Base-by-base conservation (phyloP, 2,329 filamentous ascomycete genomes). In the Cadophora malorum region DNA sequence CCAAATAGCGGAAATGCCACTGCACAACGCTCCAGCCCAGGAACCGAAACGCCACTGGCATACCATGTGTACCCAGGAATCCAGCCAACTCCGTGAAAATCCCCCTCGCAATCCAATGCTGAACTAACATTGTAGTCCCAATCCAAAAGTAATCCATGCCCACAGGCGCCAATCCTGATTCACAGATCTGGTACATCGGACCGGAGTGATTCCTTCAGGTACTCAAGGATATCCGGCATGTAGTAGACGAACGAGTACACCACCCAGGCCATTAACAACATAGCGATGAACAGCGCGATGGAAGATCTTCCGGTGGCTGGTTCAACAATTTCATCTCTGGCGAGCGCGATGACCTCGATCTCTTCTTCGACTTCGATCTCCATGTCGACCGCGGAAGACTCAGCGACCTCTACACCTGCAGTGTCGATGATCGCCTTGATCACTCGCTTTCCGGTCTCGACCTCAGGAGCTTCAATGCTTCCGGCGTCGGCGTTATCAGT, bases 171-270 rank as follows among this genome's bases (percentile, higher is more conserved):
- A 19, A 38, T 7, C 12, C 6, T 23, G 16, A 56, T n/a, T 19
- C 21, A 35, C 33, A 58, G 16, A 10, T 58, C 55, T 21, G 33
- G 19, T 16, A 41, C 33, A 12, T 58, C 55, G 9, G 55, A 58
- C 6, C 16, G 5, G 8, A 58, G 10, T 14, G 7, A 21, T 14
- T 58, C 31, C 33, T 58, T 58, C 14, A 58, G 7, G 16, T n/a
- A 58, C 19, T 38, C 8, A 7, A 38, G 4, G 31, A 58, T 38
- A 33, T 58, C 55, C 8, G 31, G 55, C 55, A 58, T 10, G n/a
- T 58, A 58, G 31, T 23, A 38, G 55, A 58, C 23, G 31, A n/a
- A 23, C 8, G 55, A 58, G 33, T 58, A 58, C 12, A 33, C 6
- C n/a, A 58, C n/a, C 55, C 31, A 58, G 6, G 33, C n/a, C n/a